A percentile compares a stretch with the other conserved stretches of the same genome.
phyloP scores from a whole-genome alignment of 345 rosid species.

The Syzygium aqueum region DNA sequence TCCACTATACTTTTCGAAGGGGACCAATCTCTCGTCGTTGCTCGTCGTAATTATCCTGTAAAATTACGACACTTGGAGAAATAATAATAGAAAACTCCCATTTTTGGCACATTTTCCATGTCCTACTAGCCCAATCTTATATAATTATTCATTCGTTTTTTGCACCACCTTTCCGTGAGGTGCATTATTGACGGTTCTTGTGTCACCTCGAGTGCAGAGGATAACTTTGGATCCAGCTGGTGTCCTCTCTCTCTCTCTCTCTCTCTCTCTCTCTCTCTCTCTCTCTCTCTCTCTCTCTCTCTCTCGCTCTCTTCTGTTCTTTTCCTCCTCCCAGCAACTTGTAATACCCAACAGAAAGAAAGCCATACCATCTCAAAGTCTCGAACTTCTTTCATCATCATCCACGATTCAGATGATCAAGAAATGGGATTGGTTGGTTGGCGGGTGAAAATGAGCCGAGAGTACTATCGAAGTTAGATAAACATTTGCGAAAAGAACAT shows the following conservation, averaged over 20 bases:
- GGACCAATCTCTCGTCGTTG: not conserved
- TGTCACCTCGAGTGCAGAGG: not conserved
- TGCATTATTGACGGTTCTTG: not conserved
- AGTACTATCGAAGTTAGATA: not conserved
- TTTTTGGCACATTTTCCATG: not conserved
- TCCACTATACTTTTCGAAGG: not conserved
- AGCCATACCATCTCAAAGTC: not conserved
- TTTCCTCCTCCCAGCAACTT: not conserved
- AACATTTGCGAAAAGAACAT: not conserved
- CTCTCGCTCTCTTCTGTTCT: not conserved
- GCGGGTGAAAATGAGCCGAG: not conserved
- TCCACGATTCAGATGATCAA: not conserved
- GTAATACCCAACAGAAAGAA: not conserved
- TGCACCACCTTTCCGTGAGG: not conserved
- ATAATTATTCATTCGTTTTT: not conserved
- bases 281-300: no score
- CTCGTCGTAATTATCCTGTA: not conserved
- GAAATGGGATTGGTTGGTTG: not conserved
- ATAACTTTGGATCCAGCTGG: not conserved
- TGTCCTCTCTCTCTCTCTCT: not conserved
- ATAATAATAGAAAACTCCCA: not conserved
- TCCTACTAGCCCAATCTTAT: not conserved
- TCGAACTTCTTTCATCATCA: not conserved
- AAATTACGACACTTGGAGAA: not conserved
- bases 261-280: not conserved